These are phyloP conservation scores for Arxiozyma telluris DNA, from an alignment of 1,139 yeast species.

Conservation along the genomic window DNA sequence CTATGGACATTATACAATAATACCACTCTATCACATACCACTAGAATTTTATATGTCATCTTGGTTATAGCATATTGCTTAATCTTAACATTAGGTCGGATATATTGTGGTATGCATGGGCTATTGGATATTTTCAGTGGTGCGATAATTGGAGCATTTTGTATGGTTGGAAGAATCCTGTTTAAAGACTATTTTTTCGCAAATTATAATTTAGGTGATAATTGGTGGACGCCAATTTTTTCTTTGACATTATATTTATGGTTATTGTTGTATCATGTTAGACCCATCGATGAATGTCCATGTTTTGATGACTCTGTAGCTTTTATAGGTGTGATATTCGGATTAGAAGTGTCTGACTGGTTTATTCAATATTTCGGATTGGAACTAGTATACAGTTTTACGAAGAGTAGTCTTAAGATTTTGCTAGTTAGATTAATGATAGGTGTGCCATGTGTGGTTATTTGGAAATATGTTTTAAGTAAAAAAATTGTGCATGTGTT, in stretches of 20 bases:
- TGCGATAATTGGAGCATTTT: slow-evolving; percentile 46
- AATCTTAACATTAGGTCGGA: slow-evolving; percentile 67
- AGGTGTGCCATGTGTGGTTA: slow-evolving; percentile 21
- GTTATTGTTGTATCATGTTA: slow-evolving; percentile 61
- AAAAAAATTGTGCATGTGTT: slow-evolving; percentile 17
- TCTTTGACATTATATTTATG: slow-evolving; percentile 38
- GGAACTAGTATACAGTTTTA: slow-evolving; percentile 7
- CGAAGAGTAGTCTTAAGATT: background rate
- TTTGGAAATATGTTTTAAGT: slow-evolving; percentile 27
- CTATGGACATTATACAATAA: slow-evolving; percentile 13
- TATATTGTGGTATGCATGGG: slow-evolving; percentile 98
- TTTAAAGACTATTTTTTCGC: slow-evolving; percentile 11
- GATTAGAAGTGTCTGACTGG: slow-evolving; percentile 36
- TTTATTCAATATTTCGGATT: slow-evolving; percentile 9
- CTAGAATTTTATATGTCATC: slow-evolving; percentile 8
- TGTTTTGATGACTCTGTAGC: slow-evolving; percentile 95
- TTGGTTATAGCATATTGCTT: slow-evolving; percentile 41
- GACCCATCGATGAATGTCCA: slow-evolving; percentile 90
- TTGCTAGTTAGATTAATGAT: slow-evolving; percentile 14
- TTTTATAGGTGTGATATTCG: slow-evolving; percentile 79
- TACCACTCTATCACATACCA: slow-evolving; percentile 5
- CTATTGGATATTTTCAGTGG: slow-evolving; percentile 68
- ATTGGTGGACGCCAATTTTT: slow-evolving; percentile 33
- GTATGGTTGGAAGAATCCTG: slow-evolving; percentile 37
- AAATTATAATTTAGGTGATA: slow-evolving; percentile 17